phyloP scores from a whole-genome alignment of 371 early-diverging fungal genomes.

The Funneliformis caledonium region DNA sequence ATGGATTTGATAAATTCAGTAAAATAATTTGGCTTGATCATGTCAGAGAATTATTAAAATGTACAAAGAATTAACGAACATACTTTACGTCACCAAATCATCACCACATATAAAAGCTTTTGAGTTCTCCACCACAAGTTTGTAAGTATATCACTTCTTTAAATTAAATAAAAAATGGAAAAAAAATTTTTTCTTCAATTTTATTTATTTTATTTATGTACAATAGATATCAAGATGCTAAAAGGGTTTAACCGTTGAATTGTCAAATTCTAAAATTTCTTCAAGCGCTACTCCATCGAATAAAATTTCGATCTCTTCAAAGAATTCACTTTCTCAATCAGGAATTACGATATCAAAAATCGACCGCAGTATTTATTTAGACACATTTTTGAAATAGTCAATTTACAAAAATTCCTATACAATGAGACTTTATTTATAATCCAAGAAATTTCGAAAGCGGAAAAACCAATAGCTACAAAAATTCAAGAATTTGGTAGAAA shows the following conservation, averaged over 20 bases:
- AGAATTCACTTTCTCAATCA: background rate
- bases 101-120: conserved; percentile 45
- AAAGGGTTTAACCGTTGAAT: background rate
- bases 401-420: conserved; percentile 15
- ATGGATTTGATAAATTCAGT: too few species aligned
- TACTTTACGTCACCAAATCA: conserved; percentile 20
- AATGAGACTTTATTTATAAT: conserved; percentile 18
- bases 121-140: conserved; percentile 46
- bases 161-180: too few species aligned
- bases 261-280: too few species aligned
- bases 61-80: background rate
- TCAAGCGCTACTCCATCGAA: background rate
- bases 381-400: conserved; percentile 22
- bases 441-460: too few species aligned
- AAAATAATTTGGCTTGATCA: too few species aligned
- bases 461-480: background rate
- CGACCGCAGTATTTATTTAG: conserved; percentile 9
- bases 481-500: background rate
- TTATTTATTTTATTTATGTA: background rate
- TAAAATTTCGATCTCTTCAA: too few species aligned
- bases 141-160: conserved; percentile 32
- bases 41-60: too few species aligned
- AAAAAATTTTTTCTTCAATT: background rate
- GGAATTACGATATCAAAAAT: conserved; percentile 5
- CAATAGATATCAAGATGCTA: background rate